Evolutionary conservation across 495 filamentous ascomycete species (phyloP).

Genomic region (Aspergillus mulundensis): DNA sequence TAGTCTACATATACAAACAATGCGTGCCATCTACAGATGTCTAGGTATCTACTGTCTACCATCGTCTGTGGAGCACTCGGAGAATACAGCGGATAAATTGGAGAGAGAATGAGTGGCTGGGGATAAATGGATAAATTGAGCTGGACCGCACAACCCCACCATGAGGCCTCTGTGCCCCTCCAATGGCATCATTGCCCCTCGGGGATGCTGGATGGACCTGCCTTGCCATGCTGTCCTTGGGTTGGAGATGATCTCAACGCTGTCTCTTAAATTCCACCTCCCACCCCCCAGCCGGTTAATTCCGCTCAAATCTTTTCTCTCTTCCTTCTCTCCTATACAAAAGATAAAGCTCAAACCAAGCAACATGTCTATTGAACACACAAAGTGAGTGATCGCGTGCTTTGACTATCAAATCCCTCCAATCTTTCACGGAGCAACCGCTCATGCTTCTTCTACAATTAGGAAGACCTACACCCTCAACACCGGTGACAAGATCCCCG

Average conservation of each 20-base stretch:
- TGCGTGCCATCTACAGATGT: too few relatives aligned
- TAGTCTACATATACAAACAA: too few relatives aligned
- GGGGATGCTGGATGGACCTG: constrained; percentile 35
- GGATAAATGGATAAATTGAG: neutral
- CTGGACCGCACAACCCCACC: neutral
- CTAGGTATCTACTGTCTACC: too few relatives aligned
- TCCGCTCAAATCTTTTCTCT: neutral
- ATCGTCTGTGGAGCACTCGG: neutral
- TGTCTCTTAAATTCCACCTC: constrained; percentile 1
- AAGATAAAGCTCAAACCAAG: neutral
- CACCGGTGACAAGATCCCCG: constrained; percentile 74
- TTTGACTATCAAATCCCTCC: neutral
- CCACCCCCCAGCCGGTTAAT: neutral
- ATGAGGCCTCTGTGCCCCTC: neutral
- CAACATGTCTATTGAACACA: constrained; percentile 42
- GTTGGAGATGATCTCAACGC: neutral
- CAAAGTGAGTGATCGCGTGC: constrained; percentile 32
- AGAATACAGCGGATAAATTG: neutral
- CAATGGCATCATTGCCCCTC: constrained; percentile 20
- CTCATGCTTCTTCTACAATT: neutral
- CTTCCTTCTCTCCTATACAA: neutral
- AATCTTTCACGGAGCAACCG: neutral
- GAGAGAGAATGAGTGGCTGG: neutral
- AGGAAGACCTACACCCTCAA: constrained; percentile 71
- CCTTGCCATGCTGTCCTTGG: constrained; percentile 18